A percentile compares a stretch with the other conserved stretches of the same genome.
phyloP scores from a whole-genome alignment of 805 yeast genomes.

The Maudiozyma pseudohumilis region DNA sequence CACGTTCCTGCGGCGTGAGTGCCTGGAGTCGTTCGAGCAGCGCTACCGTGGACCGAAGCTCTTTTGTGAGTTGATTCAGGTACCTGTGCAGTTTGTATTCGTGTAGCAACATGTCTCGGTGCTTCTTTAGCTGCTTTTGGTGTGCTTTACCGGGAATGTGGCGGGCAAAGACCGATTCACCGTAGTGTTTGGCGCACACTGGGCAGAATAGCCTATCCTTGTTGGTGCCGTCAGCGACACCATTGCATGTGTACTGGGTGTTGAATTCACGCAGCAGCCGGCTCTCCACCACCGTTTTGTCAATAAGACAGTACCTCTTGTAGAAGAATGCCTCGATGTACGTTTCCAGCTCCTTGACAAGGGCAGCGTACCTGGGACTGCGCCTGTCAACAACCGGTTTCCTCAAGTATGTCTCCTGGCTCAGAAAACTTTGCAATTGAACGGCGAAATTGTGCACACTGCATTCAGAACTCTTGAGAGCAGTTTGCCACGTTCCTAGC shows the following conservation, averaged over 20 bases:
- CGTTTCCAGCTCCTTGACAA: constrained; percentile 35
- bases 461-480: constrained; percentile 29
- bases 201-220: constrained; percentile 39
- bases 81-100: constrained; percentile 35
- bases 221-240: constrained; percentile 14
- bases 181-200: constrained; percentile 56
- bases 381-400: constrained; percentile 24
- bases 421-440: constrained; percentile 32
- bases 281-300: constrained; percentile 25
- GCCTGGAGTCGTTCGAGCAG: constrained; percentile 58
- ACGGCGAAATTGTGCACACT: constrained; percentile 44
- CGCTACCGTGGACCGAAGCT: constrained; percentile 41
- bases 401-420: constrained; percentile 11
- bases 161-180: constrained; percentile 51
- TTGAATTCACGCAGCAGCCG: constrained; percentile 5
- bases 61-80: constrained; percentile 31
- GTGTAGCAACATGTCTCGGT: constrained; percentile 19
- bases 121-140: constrained; percentile 35
- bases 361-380: constrained; percentile 33
- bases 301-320: constrained; percentile 41
- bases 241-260: constrained; percentile 14
- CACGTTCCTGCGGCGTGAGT: constrained; percentile 61
- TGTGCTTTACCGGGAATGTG: constrained; percentile 76
- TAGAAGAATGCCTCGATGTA: constrained; percentile 44
- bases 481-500: constrained; percentile 46